These are phyloP conservation scores for Chimonanthus salicifolius DNA, from an alignment of 164 flowering plant genomes.

Conservation along the genomic window DNA sequence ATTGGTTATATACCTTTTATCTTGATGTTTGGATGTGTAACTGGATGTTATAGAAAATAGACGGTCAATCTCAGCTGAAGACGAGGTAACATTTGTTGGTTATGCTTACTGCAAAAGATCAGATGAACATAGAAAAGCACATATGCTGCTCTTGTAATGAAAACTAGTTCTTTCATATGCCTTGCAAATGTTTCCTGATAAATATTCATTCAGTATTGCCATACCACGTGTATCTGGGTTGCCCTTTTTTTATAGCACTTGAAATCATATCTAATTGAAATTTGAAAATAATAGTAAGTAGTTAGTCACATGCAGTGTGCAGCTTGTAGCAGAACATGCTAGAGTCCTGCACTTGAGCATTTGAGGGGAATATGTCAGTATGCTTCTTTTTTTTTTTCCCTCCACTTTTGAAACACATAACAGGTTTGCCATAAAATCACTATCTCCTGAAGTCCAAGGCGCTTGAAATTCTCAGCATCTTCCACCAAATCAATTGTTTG, in stretches of 20 bases:
- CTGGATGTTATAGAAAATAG: conserved; percentile 90
- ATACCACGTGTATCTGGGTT: conserved; percentile 90
- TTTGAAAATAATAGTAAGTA: background rate
- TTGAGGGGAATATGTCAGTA: no score
- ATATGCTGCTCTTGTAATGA: background rate
- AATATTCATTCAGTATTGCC: conserved; percentile 89
- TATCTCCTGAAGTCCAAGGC: no score
- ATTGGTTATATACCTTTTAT: conserved; percentile 54
- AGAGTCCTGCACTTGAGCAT: no score
- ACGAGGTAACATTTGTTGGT: conserved; percentile 80
- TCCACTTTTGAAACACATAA: no score
- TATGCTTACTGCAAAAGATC: conserved; percentile 61
- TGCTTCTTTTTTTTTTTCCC: no score
- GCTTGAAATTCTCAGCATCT: no score
- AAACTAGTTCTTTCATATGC: background rate
- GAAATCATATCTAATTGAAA: conserved; percentile 77
- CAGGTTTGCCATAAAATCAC: no score
- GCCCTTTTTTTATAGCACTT: conserved; percentile 94
- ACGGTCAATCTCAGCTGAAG: conserved; percentile 93
- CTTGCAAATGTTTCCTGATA: conserved; percentile 95
- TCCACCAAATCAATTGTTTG: no score
- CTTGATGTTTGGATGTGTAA: conserved; percentile 89
- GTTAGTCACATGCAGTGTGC: background rate
- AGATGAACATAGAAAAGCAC: background rate
- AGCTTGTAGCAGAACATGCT: no score